Conservation (phyloP, 2,329 filamentous ascomycete genomes). For the Exophiala viscosa region DNA sequence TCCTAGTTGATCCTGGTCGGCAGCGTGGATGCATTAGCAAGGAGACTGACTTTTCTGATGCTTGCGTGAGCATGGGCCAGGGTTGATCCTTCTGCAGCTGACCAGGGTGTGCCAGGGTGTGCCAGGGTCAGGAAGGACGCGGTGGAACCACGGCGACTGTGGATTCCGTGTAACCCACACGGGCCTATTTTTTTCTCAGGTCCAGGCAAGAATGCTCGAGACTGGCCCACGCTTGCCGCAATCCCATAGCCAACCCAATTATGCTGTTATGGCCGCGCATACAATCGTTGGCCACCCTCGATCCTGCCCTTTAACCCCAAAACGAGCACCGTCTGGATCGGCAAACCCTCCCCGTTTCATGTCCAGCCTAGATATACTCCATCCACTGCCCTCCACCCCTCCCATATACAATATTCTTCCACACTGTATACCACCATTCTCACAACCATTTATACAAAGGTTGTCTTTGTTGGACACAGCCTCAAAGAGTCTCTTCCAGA, state of each 20-base stretch:
- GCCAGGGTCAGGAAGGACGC: constrained; percentile 8
- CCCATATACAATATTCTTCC: constrained; percentile 1
- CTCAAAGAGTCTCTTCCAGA: not conserved
- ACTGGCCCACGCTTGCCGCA: constrained; percentile 8
- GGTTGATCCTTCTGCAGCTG: constrained; percentile 13
- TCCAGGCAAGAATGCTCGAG: constrained; percentile 20
- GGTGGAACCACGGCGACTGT: constrained; percentile 23
- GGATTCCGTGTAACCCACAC: constrained; percentile 20
- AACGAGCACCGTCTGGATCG: constrained; percentile 1
- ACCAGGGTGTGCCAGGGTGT: constrained; percentile 16
- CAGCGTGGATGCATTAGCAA: not conserved
- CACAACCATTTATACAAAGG: constrained; percentile 1
- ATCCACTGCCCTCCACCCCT: constrained; percentile 12
- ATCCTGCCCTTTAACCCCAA: constrained; percentile 11
- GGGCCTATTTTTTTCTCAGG: constrained; percentile 1
- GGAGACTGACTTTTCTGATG: not conserved
- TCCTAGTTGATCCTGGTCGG: not conserved
- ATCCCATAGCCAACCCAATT: not conserved
- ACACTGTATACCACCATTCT: constrained; percentile 1
- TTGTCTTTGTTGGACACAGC: not conserved
- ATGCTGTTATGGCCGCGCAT: constrained; percentile 14
- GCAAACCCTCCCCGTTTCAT: constrained; percentile 19
- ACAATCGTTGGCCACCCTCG: constrained; percentile 8
- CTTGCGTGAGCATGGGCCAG: constrained; percentile 13
- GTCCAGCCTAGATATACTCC: constrained; percentile 21